Evolutionary conservation across 1,139 yeast species (phyloP), one percentile per base, ranked within the genome.

Genomic region (Candida sojae): DNA sequence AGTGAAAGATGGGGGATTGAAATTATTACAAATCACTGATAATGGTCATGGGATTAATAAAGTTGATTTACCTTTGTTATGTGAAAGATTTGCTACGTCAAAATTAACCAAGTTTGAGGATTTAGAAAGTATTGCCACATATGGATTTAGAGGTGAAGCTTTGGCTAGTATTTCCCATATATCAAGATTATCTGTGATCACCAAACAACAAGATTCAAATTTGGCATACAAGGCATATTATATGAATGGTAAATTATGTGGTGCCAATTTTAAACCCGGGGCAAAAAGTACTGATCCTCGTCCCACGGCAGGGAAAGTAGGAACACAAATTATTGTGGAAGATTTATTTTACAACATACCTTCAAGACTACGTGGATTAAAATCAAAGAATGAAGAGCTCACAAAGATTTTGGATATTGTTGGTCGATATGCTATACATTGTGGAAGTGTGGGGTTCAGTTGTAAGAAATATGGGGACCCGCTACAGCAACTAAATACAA

Each of bases 291-390:
- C 61, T 7, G 81, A 77, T 0, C 89, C 95, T 0, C 79, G 79
- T 53, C 91, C 97, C 0, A 76, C 82, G 1, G 99, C 99, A 0
- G 98, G 98, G 0, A 85, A 81, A 52, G 78, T 77, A 42, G 99
- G 99, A 0, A 93, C 99, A 0, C 91, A 86, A 52, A 80, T 95
- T 37, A 68, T 79, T 0, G 96, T 91, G 5, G 97, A 91, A 61
- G 97, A 93, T 62, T 71, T 95, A 50, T 95, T 95, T 61, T 95
- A 86, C 67, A 95, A 93, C 60, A 81, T 87, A 28, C 96, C 97
- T 0, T 81, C 96, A 0, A 76, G 99, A 47, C 66, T 86, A 36
- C 73, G 86, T 44, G 80, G 96, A 0, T 68, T 92, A 47, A 75
- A 77, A 51, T 78, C 88, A 0, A 76, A 86, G 26, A 76, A 76